phyloP scores from a whole-genome alignment of 148 eudicot species.

The Diospyros kaki region DNA sequence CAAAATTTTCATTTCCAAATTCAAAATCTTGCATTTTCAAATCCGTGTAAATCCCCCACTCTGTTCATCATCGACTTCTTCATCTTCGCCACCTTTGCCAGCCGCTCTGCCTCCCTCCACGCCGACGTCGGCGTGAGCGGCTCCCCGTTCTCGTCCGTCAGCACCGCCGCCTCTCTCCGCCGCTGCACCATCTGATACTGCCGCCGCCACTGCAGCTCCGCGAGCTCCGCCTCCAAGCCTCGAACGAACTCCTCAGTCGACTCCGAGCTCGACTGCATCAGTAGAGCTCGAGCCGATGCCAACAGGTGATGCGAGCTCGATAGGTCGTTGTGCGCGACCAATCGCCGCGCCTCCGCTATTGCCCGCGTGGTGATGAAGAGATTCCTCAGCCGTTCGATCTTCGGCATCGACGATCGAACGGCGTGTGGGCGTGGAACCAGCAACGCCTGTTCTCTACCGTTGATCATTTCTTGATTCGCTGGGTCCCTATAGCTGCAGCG shows the following conservation, averaged over 20 bases:
- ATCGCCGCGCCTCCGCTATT: constrained; percentile 66
- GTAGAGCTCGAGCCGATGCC: constrained; percentile 51
- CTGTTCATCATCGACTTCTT: constrained; percentile 59
- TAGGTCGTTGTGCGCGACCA: constrained; percentile 49
- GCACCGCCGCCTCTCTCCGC: constrained; percentile 18
- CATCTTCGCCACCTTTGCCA: constrained; percentile 62
- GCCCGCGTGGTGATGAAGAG: constrained; percentile 62
- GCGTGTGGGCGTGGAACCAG: constrained; percentile 58
- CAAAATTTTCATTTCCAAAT: neutral
- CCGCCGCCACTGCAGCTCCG: constrained; percentile 37
- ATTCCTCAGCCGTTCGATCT: constrained; percentile 62
- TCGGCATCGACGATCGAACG: constrained; percentile 32
- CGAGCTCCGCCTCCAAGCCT: constrained; percentile 60
- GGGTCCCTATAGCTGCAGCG: constrained; percentile 64
- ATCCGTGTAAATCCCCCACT: constrained; percentile 79
- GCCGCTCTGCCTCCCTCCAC: constrained; percentile 74
- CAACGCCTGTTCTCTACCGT: constrained; percentile 58
- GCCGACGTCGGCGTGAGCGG: constrained; percentile 82
- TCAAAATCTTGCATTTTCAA: constrained; percentile 88
- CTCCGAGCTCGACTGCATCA: constrained; percentile 40
- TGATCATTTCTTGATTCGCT: constrained; percentile 41
- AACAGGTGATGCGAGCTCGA: constrained; percentile 54
- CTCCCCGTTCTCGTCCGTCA: constrained; percentile 63
- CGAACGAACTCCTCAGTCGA: constrained; percentile 41
- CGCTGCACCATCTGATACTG: constrained; percentile 26